A percentile compares a stretch with the other conserved stretches of the same genome.
phyloP scores from a whole-genome alignment of 495 filamentous ascomycete species.

The Sabuloglossum arenarium region DNA sequence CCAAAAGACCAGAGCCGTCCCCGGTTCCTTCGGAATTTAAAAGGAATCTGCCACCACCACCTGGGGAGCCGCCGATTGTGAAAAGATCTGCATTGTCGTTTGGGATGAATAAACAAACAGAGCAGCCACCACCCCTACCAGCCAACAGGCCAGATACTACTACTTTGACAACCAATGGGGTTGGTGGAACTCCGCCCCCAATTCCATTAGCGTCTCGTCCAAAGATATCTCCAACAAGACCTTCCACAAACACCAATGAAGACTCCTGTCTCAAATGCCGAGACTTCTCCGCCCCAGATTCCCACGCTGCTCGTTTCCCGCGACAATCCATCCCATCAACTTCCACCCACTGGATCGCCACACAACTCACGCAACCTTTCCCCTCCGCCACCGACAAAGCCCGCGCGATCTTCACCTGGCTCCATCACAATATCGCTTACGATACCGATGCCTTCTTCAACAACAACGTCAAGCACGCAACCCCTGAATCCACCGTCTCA shows the following conservation, averaged over 20 bases:
- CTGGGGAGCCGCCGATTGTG: conserved; percentile 2
- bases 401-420: conserved; percentile 80
- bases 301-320: conserved; percentile 57
- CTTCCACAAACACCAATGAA: conserved; percentile 12
- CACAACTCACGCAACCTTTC: conserved; percentile 60
- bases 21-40: background rate
- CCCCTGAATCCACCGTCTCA: conserved; percentile 42
- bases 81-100: conserved; percentile 16
- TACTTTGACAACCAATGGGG: conserved; percentile 7
- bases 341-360: conserved; percentile 50
- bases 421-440: conserved; percentile 84
- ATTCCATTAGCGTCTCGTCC: conserved; percentile 26
- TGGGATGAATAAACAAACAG: conserved; percentile 17
- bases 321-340: conserved; percentile 40
- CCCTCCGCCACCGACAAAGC: conserved; percentile 72
- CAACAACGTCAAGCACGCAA: conserved; percentile 40
- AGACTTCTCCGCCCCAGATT: conserved; percentile 68
- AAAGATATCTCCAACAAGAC: conserved; percentile 38
- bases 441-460: conserved; percentile 59
- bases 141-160: conserved; percentile 3
- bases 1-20: background rate
- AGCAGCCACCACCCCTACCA: conserved; percentile 14
- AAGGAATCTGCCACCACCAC: background rate
- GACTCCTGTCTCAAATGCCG: conserved; percentile 52
- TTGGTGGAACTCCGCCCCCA: conserved; percentile 25